Percentiles rank a stretch among this genome's conserved stretches.
These are phyloP conservation scores for Tripterygium wilfordii DNA, from an alignment of 177 flowering plant genomes.

Conservation along the genomic window DNA sequence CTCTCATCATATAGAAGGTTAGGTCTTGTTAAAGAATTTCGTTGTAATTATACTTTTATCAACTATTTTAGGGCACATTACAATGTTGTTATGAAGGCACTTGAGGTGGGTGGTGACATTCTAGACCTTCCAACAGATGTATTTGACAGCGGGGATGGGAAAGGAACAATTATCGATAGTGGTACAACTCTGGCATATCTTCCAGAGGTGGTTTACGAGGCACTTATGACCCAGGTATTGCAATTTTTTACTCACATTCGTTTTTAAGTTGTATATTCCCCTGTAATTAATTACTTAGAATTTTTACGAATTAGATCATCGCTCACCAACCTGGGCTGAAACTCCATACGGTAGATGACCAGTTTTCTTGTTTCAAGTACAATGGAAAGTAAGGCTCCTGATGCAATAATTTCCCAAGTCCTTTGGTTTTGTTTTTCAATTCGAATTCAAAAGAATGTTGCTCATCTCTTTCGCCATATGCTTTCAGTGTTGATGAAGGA, in stretches of 20 bases:
- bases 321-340: slow-evolving; percentile 36
- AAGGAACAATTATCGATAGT: slow-evolving; percentile 60
- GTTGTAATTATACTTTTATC: slow-evolving; percentile 18
- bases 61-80: slow-evolving; percentile 56
- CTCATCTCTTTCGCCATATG: not conserved
- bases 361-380: slow-evolving; percentile 44
- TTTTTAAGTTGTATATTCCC: too few relatives aligned
- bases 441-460: too few relatives aligned
- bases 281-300: too few relatives aligned
- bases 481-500: slow-evolving; percentile 62
- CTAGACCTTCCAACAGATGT: slow-evolving; percentile 44
- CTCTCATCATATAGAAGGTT: not conserved
- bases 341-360: slow-evolving; percentile 36
- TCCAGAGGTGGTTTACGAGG: slow-evolving; percentile 37
- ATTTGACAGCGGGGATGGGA: slow-evolving; percentile 30
- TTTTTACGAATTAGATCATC: slow-evolving; percentile 29
- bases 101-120: slow-evolving; percentile 54
- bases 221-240: slow-evolving; percentile 37
- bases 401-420: too few relatives aligned
- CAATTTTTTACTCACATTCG: too few relatives aligned
- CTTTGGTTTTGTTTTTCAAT: too few relatives aligned
- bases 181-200: slow-evolving; percentile 78
- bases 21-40: slow-evolving; percentile 6
- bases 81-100: slow-evolving; percentile 55
- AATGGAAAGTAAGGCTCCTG: slow-evolving; percentile 36